Base-by-base conservation (phyloP, 2,329 filamentous ascomycete genomes). In the Elsinoe batatas region DNA sequence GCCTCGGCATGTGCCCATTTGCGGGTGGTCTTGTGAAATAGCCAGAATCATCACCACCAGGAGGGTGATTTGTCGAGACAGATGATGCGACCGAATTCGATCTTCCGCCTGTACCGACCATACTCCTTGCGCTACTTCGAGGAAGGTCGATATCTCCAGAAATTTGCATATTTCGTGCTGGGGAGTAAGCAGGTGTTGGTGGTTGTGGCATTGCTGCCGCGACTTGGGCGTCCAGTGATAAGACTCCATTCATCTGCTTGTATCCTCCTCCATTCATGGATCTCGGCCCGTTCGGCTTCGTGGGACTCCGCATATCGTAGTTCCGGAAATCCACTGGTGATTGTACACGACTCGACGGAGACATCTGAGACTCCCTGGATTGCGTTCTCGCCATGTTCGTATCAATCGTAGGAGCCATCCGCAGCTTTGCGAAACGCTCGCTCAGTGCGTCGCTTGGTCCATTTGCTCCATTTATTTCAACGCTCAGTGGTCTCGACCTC, bases 131-230 rank as follows among this genome's bases (percentile, higher is more conserved):
- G 3, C 80, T 83, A 62, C 79, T 84, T 20, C 83, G 76, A 1
- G 85, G 85, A 2, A 83, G 76, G 38, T 83, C 78, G 7, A 85
- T 79, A 20, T 80, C 77, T 58, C 83, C 82, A 20, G 79, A 81
- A 2, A 83, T 82, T 3, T 84, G 75, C 56, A 82, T 85, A 26
- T 87, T 87, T 33, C 85, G 78, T 1, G 84, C 84, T n/a, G 87
- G 87, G 62, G 83, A 89, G 64, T 90, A 91, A 3, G 87, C 87
- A 6, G 87, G 84, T 63, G 84, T 84, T 1, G 87, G 87, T 44
- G 84, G 71, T 65, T 85, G 86, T 10, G 86, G 86, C 64, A 89
- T 72, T 13, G 74, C 75, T 10, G 79, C 75, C 6, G 80, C 67
- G n/a, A 77, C 60, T n/a, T 69, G 66, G 22, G 73, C 79, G 46